Evolutionary conservation across 73 alveolate species (phyloP).

Genomic region (Tetrahymena thermophila): DNA sequence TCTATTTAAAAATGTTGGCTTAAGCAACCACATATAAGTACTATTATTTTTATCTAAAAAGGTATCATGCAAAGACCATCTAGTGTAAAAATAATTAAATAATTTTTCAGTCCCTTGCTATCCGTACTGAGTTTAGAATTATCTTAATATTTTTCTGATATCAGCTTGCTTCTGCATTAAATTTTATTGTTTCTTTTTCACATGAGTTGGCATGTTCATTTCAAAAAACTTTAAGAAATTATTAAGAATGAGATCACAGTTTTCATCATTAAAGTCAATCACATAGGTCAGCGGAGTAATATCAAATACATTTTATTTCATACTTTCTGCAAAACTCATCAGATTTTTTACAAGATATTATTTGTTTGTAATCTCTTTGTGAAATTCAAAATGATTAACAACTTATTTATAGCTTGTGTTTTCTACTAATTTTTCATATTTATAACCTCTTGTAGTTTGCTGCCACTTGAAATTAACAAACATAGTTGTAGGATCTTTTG

Average conservation of each 20-base stretch:
- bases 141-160: conserved; percentile 31
- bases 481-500: conserved; percentile 42
- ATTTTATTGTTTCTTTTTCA: conserved; percentile 25
- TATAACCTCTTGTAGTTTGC: conserved; percentile 55
- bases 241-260: conserved; percentile 9
- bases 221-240: conserved; percentile 30
- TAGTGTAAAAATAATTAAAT: neutral
- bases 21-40: conserved; percentile 43
- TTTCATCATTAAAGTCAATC: conserved; percentile 54
- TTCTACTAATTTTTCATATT: conserved; percentile 47
- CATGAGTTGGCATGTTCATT: conserved; percentile 10
- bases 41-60: neutral
- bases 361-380: conserved; percentile 69
- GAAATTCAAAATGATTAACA: conserved; percentile 84
- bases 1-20: conserved; percentile 69
- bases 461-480: conserved; percentile 70
- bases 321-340: conserved; percentile 61
- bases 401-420: conserved; percentile 55
- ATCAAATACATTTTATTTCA: conserved; percentile 66
- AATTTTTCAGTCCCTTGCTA: conserved; percentile 11
- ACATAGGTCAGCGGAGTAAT: conserved; percentile 72
- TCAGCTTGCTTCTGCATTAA: neutral
- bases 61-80: neutral
- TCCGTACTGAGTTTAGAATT: conserved; percentile 11
- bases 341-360: conserved; percentile 58